Evolutionary conservation across 192 early-diverging fungal genomes (phyloP).

Genomic region (Coemansia sp.): DNA sequence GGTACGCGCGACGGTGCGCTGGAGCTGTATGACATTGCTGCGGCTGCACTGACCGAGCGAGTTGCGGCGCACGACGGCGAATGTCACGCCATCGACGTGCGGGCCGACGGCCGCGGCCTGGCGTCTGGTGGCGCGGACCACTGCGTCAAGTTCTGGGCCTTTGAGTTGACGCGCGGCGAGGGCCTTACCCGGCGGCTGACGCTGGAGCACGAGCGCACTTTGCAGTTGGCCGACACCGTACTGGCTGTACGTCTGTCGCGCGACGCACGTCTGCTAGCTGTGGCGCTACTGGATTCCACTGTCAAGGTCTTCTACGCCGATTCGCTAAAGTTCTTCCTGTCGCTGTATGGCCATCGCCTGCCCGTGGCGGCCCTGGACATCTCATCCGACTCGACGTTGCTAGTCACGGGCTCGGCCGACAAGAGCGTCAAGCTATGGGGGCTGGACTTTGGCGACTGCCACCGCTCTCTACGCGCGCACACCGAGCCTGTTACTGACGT

Average conservation of each 20-base stretch:
- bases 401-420: constrained; percentile 93
- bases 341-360: constrained; percentile 95
- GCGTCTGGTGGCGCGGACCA: constrained; percentile 91
- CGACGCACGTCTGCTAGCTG: constrained; percentile 81
- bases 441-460: constrained; percentile 98
- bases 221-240: constrained; percentile 93
- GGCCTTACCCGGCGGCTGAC: constrained; percentile 3
- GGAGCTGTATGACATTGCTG: constrained; percentile 86
- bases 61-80: constrained; percentile 89
- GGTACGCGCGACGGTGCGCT: constrained; percentile 90
- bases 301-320: constrained; percentile 97
- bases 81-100: constrained; percentile 80
- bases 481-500: constrained; percentile 84
- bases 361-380: constrained; percentile 99
- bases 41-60: constrained; percentile 73
- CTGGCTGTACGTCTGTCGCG: constrained; percentile 80
- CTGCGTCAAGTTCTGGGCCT: constrained; percentile 97
- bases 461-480: constrained; percentile 88
- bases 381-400: constrained; percentile 83
- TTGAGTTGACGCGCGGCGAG: constrained; percentile 63
- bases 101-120: constrained; percentile 80
- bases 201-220: constrained; percentile 47
- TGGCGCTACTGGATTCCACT: constrained; percentile 87
- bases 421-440: constrained; percentile 99
- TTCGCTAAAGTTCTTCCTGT: constrained; percentile 94